Evolutionary conservation across 176 grass and related monocot species (phyloP).

Genomic region (Areca catechu): DNA sequence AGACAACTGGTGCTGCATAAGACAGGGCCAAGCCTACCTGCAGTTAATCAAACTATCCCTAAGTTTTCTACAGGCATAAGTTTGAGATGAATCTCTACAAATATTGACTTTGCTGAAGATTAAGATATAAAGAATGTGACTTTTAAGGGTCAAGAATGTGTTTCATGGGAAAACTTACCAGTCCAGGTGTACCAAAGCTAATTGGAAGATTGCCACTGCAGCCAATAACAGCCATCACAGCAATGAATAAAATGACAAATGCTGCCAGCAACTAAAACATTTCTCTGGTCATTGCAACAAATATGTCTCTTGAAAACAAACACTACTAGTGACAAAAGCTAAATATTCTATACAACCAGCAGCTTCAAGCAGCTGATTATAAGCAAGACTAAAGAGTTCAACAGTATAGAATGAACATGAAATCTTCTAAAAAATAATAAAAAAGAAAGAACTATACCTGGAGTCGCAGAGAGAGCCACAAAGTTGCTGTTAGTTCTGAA

Average conservation of each 20-base stretch:
- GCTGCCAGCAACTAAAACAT: constrained; percentile 79
- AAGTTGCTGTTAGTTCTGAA: constrained; percentile 63
- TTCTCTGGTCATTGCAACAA: constrained; percentile 22
- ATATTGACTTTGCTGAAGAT: no score
- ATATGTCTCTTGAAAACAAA: constrained; percentile 1
- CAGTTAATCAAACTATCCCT: constrained; percentile 18
- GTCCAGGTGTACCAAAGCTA: constrained; percentile 66
- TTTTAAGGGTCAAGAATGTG: no score
- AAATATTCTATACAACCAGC: no score
- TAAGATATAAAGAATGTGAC: no score
- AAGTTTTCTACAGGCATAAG: background rate
- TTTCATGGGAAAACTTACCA: constrained; percentile 35
- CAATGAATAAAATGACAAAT: constrained; percentile 83
- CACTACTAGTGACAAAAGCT: constrained; percentile 1
- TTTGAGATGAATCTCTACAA: no score
- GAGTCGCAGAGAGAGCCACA: constrained; percentile 89
- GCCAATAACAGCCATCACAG: constrained; percentile 53
- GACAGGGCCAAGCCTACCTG: constrained; percentile 87
- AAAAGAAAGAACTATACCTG: constrained; percentile 39
- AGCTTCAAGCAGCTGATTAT: no score
- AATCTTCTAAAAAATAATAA: constrained; percentile 14
- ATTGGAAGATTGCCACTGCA: constrained; percentile 39
- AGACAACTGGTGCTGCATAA: constrained; percentile 82
- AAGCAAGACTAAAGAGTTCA: no score
- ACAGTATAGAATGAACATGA: no score